phyloP scores from a whole-genome alignment of 148 eudicot species.

The Dysphania ambrosioides region DNA sequence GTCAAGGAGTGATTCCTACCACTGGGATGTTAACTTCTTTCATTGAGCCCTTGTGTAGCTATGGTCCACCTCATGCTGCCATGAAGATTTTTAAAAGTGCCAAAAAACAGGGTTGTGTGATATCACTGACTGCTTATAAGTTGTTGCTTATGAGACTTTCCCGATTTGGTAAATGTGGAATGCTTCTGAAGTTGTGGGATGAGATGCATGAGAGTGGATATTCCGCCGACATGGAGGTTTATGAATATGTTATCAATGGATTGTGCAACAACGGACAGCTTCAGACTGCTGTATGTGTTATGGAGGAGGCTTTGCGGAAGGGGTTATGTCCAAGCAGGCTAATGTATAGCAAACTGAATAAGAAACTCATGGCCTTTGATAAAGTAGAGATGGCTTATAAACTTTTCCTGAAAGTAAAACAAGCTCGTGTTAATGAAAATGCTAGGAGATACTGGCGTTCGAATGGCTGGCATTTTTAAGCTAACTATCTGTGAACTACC shows the following conservation, averaged over 20 bases:
- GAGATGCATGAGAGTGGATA: constrained; percentile 84
- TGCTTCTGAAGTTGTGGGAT: constrained; percentile 67
- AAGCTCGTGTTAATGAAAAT: constrained; percentile 64
- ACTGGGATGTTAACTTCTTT: constrained; percentile 70
- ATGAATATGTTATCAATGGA: constrained; percentile 73
- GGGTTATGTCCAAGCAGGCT: constrained; percentile 86
- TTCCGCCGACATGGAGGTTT: constrained; percentile 65
- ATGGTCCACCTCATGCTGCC: constrained; percentile 95
- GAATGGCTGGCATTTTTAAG: constrained; percentile 89
- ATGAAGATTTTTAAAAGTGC: constrained; percentile 75
- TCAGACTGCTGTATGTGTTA: constrained; percentile 70
- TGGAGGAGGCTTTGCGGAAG: constrained; percentile 67
- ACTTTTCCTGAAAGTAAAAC: constrained; percentile 64
- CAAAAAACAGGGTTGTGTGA: constrained; percentile 50
- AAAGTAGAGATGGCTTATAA: constrained; percentile 67
- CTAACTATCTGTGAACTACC: neutral
- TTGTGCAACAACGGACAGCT: constrained; percentile 86
- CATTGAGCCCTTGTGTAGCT: constrained; percentile 69
- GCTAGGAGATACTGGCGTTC: constrained; percentile 67
- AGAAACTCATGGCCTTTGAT: constrained; percentile 61
- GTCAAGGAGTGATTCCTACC: constrained; percentile 53
- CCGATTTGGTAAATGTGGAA: constrained; percentile 89
- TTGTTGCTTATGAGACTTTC: constrained; percentile 76
- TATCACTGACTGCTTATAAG: constrained; percentile 74
- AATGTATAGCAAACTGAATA: constrained; percentile 62